Evolutionary conservation across 306 rosid species (phyloP).

Genomic region (Cicer judaicum): DNA sequence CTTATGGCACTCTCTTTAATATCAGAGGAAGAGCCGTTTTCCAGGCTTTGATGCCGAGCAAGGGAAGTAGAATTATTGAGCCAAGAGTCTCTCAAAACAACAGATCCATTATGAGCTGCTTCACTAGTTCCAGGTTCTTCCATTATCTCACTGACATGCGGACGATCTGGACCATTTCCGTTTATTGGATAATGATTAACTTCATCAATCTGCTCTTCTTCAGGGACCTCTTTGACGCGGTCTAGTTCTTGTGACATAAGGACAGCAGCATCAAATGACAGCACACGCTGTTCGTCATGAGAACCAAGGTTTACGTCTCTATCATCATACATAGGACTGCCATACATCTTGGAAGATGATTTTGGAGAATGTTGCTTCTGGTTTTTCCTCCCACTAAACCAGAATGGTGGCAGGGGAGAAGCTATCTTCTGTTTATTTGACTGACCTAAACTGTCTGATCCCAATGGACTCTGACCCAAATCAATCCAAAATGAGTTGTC

Average conservation of each 20-base stretch:
- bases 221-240: slow-evolving; percentile 73
- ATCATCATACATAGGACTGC: slow-evolving; percentile 86
- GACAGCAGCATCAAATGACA: slow-evolving; percentile 93
- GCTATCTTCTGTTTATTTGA: slow-evolving; percentile 63
- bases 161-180: slow-evolving; percentile 48
- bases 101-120: slow-evolving; percentile 44
- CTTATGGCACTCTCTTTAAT: slow-evolving; percentile 92
- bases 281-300: slow-evolving; percentile 62
- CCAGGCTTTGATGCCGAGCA: slow-evolving; percentile 55
- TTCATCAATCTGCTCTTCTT: slow-evolving; percentile 60
- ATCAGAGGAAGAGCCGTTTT: slow-evolving; percentile 65
- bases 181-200: slow-evolving; percentile 46
- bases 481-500: slow-evolving; percentile 94
- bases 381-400: slow-evolving; percentile 74
- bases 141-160: slow-evolving; percentile 56
- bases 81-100: slow-evolving; percentile 52
- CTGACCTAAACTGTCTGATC: slow-evolving; percentile 71
- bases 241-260: slow-evolving; percentile 81
- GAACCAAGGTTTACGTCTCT: slow-evolving; percentile 54
- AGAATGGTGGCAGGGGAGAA: slow-evolving; percentile 85
- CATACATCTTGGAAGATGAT: slow-evolving; percentile 70
- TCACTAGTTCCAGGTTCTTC: slow-evolving; percentile 64
- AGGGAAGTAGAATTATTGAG: slow-evolving; percentile 50
- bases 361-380: slow-evolving; percentile 68
- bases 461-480: slow-evolving; percentile 96